phyloP scores from a whole-genome alignment of 176 grass and related monocot species.

The Oryza longistaminata region DNA sequence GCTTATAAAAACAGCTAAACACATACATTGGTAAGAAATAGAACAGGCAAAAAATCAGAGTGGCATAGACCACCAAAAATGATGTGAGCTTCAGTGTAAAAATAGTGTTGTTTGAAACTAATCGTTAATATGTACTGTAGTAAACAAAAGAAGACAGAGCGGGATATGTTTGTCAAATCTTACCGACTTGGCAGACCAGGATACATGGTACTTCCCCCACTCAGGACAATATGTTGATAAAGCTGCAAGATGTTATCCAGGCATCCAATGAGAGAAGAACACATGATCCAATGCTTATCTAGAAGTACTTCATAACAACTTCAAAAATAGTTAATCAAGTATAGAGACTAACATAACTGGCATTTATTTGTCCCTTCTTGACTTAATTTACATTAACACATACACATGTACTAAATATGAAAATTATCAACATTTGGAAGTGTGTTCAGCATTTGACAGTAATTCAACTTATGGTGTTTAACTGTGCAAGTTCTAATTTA shows the following conservation, averaged over 20 bases:
- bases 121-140: not conserved
- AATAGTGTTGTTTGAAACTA: not conserved
- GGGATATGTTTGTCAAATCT: conserved; percentile 16
- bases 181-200: conserved; percentile 94
- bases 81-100: not conserved
- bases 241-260: conserved; percentile 59
- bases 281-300: conserved; percentile 1
- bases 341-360: not conserved
- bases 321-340: not conserved
- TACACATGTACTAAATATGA: conserved; percentile 5
- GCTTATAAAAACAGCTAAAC: conserved; percentile 13
- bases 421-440: not conserved
- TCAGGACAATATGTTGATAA: conserved; percentile 92
- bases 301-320: not conserved
- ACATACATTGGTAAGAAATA: not conserved
- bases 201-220: conserved; percentile 97
- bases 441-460: not conserved
- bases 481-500: not conserved
- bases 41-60: not conserved
- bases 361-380: not conserved
- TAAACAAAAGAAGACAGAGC: not conserved
- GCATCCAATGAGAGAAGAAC: conserved; percentile 32
- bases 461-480: not conserved
- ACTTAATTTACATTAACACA: not conserved
- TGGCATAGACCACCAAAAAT: conserved; percentile 1